These are phyloP conservation scores for Zygoascus meyerae DNA, from an alignment of 1,139 yeast genomes.

Conservation along the genomic window DNA sequence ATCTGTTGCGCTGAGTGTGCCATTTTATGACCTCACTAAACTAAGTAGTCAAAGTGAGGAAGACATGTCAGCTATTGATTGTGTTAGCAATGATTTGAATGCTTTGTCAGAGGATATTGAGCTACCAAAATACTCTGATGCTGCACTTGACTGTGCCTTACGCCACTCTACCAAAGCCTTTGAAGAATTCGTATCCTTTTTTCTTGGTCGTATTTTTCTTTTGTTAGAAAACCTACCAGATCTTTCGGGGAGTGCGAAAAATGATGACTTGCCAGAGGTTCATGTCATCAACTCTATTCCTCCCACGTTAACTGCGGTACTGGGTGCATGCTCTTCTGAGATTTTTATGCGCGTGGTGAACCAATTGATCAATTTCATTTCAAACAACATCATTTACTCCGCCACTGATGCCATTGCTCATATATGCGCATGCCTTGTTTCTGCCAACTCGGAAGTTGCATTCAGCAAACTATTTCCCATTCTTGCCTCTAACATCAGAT, in stretches of 20 bases:
- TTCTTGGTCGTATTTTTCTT: conserved; percentile 56
- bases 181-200: conserved; percentile 51
- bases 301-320: conserved; percentile 58
- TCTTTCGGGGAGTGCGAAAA: conserved; percentile 22
- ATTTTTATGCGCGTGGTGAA: conserved; percentile 50
- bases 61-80: conserved; percentile 60
- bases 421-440: conserved; percentile 62
- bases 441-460: conserved; percentile 49
- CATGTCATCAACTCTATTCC: conserved; percentile 53
- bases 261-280: conserved; percentile 32
- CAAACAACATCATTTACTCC: conserved; percentile 56
- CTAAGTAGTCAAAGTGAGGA: conserved; percentile 27
- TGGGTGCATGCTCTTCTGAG: conserved; percentile 61
- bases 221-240: conserved; percentile 70
- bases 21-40: conserved; percentile 41
- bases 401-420: conserved; percentile 66
- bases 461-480: conserved; percentile 44
- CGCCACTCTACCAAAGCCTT: conserved; percentile 72
- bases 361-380: conserved; percentile 50
- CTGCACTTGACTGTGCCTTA: conserved; percentile 43
- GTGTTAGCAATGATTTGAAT: conserved; percentile 48
- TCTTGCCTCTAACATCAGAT: conserved; percentile 50
- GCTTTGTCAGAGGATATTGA: conserved; percentile 27
- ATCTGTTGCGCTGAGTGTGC: conserved; percentile 65
- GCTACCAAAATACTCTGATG: conserved; percentile 35